Evolutionary conservation across 2,329 filamentous ascomycete species (phyloP), one percentile per base, ranked within the genome.

Genomic region (Colletotrichum tabaci): DNA sequence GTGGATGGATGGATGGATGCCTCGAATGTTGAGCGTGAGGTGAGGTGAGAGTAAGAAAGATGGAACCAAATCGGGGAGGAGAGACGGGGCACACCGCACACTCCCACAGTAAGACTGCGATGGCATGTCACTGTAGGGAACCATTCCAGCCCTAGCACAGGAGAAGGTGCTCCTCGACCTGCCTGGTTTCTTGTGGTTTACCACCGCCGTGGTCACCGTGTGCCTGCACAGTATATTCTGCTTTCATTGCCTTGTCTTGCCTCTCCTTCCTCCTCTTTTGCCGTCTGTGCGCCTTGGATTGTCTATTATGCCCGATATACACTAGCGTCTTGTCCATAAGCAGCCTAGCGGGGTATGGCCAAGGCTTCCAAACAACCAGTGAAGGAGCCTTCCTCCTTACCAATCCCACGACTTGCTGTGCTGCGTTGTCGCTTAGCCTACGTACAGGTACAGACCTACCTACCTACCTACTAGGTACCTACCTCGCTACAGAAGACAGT

Each of bases 91-190:
- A 38, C 35, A 38, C 35, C 35, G 35, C 35, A 38, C 35, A 38
- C 35, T 38, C 35, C 8, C 38, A 66, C 64, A 61, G 64, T 66
- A 26, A 16, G 16, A 8, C 18, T 35, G 35, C 35, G 35, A 8
- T 18, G 12, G 4, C 23, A 21, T 21, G 1, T n/a, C 2, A 58
- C 57, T 71, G 68, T 71, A 56, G 56, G 38, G 56, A 67, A 56
- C 21, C 42, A 35, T 9, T 9, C 30, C 30, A 9, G 30, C 30
- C 30, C 30, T 9, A 57, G 16, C 21, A 15, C 42, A 58, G 56
- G 38, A 71, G 38, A 35, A 40, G 38, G 64, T 58, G 38, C 40
- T 57, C 64, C 64, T 67, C 44, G 50, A n/a, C 12, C 61, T 55
- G 61, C 53, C 47, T 7, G 7, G 23, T 40, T 40, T 64, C 40